Base-by-base conservation (phyloP, 2,329 filamentous ascomycete species). In the Gyromitra esculenta region DNA sequence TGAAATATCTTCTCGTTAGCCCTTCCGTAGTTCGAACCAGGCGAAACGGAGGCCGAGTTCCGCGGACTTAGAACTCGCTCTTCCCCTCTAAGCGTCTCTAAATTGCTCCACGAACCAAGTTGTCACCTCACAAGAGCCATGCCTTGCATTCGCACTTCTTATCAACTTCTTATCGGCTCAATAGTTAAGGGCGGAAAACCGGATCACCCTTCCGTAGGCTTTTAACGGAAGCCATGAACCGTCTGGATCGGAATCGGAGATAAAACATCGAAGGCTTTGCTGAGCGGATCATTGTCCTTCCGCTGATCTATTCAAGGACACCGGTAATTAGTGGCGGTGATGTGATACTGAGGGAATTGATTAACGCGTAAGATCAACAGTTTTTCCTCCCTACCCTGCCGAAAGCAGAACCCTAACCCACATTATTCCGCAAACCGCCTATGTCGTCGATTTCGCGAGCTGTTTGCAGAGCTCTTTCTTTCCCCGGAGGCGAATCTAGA, bases 261-360 rank as follows among this genome's bases (percentile, higher is more conserved):
- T 72, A 48, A 59, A 60, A 11, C 25, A 57, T n/a, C 18, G 18
- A 8, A 45, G 48, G 50, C 31, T 25, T 52, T 9, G 18, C 41
- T 21, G 60, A 37, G 48, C 59, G 68, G 68, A 56, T 54, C 25
- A 56, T 41, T 54, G 3, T 25, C n/a, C 1, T 43, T 21, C 57
- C 59, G 59, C 54, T 57, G 39, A 74, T 63, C 56, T 31, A 60
- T 45, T 59, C 39, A 65, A 72, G 48, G n/a, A 57, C 43, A 39
- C 37, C 21, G 37, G 31, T 35, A 57, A 57, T 5, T 5, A 11
- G 31, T 31, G 48, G 57, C 25, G 25, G 56, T 59, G 70, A 66
- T 73, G 70, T 60, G 60, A 62, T 62, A 52, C 11, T 74, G 65
- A 75, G 72, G 72, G 72, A 70, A 75, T 75, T 75, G 59, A 64